These are phyloP conservation scores for Colletotrichum trifolii DNA, from an alignment of 2,329 filamentous ascomycete genomes.

Conservation along the genomic window DNA sequence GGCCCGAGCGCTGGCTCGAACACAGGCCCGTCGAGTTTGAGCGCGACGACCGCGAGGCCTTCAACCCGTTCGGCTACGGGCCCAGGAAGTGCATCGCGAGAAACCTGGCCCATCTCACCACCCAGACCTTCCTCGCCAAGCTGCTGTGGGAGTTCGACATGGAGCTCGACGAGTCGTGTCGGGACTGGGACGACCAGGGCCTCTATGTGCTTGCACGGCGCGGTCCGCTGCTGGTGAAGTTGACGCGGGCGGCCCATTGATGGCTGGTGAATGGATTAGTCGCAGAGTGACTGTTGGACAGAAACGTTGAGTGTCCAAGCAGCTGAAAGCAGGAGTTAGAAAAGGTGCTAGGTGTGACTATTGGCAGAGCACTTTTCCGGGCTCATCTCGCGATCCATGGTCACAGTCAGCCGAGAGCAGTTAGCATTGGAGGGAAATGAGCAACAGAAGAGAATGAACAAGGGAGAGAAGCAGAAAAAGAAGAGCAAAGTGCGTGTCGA, in stretches of 20 bases:
- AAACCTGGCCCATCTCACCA: conserved; percentile 41
- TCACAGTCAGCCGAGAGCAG: neutral
- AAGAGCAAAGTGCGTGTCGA: neutral
- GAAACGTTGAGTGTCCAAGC: too few species aligned
- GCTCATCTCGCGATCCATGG: neutral
- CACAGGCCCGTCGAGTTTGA: conserved; percentile 4
- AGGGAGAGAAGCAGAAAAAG: neutral
- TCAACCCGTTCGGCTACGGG: conserved; percentile 53
- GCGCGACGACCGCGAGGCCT: conserved; percentile 40
- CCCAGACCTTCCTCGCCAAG: conserved; percentile 5
- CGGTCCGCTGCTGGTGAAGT: neutral
- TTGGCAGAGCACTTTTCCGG: neutral
- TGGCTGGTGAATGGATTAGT: neutral
- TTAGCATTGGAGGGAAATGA: too few species aligned
- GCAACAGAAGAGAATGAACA: neutral
- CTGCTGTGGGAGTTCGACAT: conserved; percentile 6
- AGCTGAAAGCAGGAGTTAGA: too few species aligned
- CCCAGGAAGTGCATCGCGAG: conserved; percentile 54
- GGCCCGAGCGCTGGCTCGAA: conserved; percentile 10
- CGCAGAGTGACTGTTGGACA: neutral
- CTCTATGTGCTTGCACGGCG: conserved; percentile 10
- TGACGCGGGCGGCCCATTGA: conserved; percentile 7
- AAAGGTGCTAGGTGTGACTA: neutral
- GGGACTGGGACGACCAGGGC: conserved; percentile 9
- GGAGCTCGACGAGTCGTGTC: conserved; percentile 14